Evolutionary conservation across 306 rosid species (phyloP), one percentile per base, ranked within the genome.

Genomic region (Vigna reflexopilosa): DNA sequence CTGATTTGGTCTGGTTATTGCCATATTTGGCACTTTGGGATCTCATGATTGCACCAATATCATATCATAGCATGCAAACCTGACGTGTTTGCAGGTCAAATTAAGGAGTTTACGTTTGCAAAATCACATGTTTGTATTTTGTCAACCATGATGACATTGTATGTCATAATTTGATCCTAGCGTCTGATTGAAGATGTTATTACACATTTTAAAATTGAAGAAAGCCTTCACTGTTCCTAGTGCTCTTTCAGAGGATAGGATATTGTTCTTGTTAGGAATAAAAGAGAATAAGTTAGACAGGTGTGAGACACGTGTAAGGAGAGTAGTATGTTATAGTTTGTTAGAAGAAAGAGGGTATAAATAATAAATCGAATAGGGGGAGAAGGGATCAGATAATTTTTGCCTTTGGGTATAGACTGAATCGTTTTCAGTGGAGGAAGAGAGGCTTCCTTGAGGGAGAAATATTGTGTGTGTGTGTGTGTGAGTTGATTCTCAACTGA

Each of bases 161-260:
- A 68, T 63, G 40, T 57, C 76, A 44, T 45, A 68, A 12, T 70
- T 22, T 34, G 45, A 70, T 7, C 62, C 74, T 55, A 67, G n/a
- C 75, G 15, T 20, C 48, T 9, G 6, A 52, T 42, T 36, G 44
- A 28, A 56, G 70, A 28, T 40, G 34, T 47, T 59, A 45, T 65
- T 72, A 42, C 11, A 42, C 13, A 42, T 54, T 75, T 75, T 58
- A 57, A 58, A 66, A 34, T 67, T 75, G 40, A 58, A 49, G 66
- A 62, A 65, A 66, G 4, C 30, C 34, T 54, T 55, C 19, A 20
- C 45, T 52, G 17, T 55, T 19, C n/a, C n/a, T 30, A 55, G 51
- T 80, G 4, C 59, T 49, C 56, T 58, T 44, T 61, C 47, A 36
- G 77, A 61, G 50, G 78, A 20, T 78, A 51, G 58, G 57, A 36